phyloP scores from a whole-genome alignment of 208 protist genomes.

The Leishmania mexicana region DNA sequence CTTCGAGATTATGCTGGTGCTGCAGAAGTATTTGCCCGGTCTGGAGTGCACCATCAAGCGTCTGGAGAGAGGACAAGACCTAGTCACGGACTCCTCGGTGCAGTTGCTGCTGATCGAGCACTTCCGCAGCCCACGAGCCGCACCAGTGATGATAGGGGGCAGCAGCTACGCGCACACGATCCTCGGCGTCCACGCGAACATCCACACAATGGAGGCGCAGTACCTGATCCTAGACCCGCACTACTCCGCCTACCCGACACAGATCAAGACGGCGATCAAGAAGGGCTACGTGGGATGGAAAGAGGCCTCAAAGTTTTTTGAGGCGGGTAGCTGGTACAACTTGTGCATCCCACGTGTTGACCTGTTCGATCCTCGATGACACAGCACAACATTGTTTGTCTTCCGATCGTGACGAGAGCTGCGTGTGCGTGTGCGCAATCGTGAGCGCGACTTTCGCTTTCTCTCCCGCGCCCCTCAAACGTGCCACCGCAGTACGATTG shows the following conservation, averaged over 20 bases:
- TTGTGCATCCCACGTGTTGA: slow-evolving; percentile 89
- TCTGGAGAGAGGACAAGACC: slow-evolving; percentile 80
- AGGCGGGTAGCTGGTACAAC: slow-evolving; percentile 92
- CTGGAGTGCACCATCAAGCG: slow-evolving; percentile 88
- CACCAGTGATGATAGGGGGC: slow-evolving; percentile 96
- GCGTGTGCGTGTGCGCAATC: neutral
- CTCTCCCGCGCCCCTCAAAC: neutral
- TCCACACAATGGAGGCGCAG: slow-evolving; percentile 72
- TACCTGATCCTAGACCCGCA: slow-evolving; percentile 95
- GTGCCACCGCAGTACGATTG: neutral
- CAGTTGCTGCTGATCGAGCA: slow-evolving; percentile 79
- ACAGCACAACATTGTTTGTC: neutral
- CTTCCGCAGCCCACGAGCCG: slow-evolving; percentile 77
- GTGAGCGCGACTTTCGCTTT: neutral
- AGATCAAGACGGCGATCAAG: slow-evolving; percentile 71
- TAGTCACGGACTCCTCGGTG: slow-evolving; percentile 75
- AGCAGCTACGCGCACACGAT: slow-evolving; percentile 96
- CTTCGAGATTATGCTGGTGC: slow-evolving; percentile 91
- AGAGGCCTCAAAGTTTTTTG: slow-evolving; percentile 80
- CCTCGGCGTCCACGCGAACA: slow-evolving; percentile 90
- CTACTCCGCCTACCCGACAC: slow-evolving; percentile 85
- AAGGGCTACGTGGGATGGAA: slow-evolving; percentile 94
- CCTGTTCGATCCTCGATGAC: slow-evolving; percentile 64
- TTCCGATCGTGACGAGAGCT: neutral
- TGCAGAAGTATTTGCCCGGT: slow-evolving; percentile 78